Evolutionary conservation across 2,329 filamentous ascomycete genomes (phyloP), one percentile per base, ranked within the genome.

Genomic region (Xylariaceae sp.): DNA sequence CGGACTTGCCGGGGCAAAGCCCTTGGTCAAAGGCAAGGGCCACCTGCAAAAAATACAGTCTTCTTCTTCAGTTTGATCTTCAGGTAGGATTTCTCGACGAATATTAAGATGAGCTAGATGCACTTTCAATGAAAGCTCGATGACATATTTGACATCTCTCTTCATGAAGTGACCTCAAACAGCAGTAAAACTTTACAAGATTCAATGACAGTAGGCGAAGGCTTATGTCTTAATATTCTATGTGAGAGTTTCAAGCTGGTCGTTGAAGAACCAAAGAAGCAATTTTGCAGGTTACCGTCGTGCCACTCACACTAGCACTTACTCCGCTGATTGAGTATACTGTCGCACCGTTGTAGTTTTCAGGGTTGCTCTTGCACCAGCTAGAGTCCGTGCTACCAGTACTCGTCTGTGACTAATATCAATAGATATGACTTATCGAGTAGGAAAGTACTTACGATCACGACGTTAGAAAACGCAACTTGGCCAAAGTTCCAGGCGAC

Each of bases 201-300:
- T n/a, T n/a, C n/a, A n/a, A n/a, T n/a, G n/a, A n/a, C n/a, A n/a
- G n/a, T n/a, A n/a, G n/a, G n/a, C n/a, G n/a, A n/a, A n/a, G n/a
- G n/a, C n/a, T n/a, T n/a, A n/a, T 20, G 7, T n/a, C 20, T 3
- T 23, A 18, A 48, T 7, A 23, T 10, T 10, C 4, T 33, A 6
- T 16, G 4, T 3, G 23, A 2, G 24, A 15, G 3, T 10, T 10
- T 18, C 33, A 70, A 26, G 67, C 67, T 16, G 68, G 69, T 10
- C 59, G 59, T 21, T 67, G 50, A 37, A 71, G 62, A 43, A 86
- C 76, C 20, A 87, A 78, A 13, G 73, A 67, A 40, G 68, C 59
- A 15, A 72, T 69, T 6, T 64, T 67, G 49, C 68, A 85, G 69
- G 68, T 84, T 75, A 48, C 70, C 4, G 64, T 66, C n/a, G 53